These are phyloP conservation scores for Aspergillus avenaceus DNA, from an alignment of 495 filamentous ascomycete genomes.

Conservation along the genomic window DNA sequence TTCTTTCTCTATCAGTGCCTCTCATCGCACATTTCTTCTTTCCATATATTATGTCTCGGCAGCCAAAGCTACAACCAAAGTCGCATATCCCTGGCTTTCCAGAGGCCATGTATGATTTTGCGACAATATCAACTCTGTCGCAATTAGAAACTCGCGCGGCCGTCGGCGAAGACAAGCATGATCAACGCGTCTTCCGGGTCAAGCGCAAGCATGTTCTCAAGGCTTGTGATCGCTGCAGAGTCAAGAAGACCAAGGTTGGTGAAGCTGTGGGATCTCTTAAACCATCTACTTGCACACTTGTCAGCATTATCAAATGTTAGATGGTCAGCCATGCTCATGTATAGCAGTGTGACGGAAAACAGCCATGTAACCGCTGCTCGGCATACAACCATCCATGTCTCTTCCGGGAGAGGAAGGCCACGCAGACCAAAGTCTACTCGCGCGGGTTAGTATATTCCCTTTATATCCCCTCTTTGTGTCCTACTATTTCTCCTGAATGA, in stretches of 20 bases:
- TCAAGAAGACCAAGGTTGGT: slow-evolving; percentile 47
- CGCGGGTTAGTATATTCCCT: slow-evolving; percentile 29
- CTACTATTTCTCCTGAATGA: neutral
- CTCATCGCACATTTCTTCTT: neutral
- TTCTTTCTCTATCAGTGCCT: neutral
- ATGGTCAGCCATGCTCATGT: slow-evolving; percentile 10
- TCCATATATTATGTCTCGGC: slow-evolving; percentile 32
- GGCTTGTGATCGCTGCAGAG: slow-evolving; percentile 45
- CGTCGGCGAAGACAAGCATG: slow-evolving; percentile 34
- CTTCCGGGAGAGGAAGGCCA: slow-evolving; percentile 45
- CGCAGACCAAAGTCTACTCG: slow-evolving; percentile 46
- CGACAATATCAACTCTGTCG: slow-evolving; percentile 28
- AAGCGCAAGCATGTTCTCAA: slow-evolving; percentile 48
- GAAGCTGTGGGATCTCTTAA: neutral
- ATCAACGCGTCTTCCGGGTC: slow-evolving; percentile 45
- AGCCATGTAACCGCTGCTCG: slow-evolving; percentile 46
- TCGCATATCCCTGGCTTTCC: slow-evolving; percentile 32
- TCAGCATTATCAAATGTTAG: neutral
- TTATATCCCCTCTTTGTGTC: neutral
- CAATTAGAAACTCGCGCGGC: slow-evolving; percentile 29
- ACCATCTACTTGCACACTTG: neutral
- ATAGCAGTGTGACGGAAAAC: slow-evolving; percentile 44
- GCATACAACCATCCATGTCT: slow-evolving; percentile 46
- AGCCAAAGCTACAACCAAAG: slow-evolving; percentile 43
- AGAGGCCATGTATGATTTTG: slow-evolving; percentile 35